A percentile compares a stretch with the other conserved stretches of the same genome.
Evolutionary conservation across 352 stramenopile species (phyloP).

Genomic region (Phytopythium aichiense): DNA sequence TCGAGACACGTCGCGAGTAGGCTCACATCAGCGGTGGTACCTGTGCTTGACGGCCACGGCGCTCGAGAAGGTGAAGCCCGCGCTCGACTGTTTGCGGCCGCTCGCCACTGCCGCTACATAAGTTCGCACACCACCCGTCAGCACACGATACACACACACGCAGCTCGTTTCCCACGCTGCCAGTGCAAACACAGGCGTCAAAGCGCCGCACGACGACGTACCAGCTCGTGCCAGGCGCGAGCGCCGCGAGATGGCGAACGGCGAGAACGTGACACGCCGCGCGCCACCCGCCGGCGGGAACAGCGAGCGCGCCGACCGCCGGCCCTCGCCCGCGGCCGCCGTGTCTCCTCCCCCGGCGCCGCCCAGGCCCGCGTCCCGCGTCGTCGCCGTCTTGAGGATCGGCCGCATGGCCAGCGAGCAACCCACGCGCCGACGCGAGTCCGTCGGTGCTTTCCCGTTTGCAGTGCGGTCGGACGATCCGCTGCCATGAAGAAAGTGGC

Average conservation of each 20-base stretch:
- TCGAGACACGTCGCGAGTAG: too few species aligned
- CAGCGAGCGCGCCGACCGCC: slow-evolving; percentile 12
- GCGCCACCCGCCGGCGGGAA: slow-evolving; percentile 20
- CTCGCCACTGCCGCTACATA: neutral
- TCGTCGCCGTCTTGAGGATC: slow-evolving; percentile 58
- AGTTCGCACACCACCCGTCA: neutral
- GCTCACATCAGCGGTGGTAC: slow-evolving; percentile 9
- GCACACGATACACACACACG: neutral
- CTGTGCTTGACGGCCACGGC: slow-evolving; percentile 16
- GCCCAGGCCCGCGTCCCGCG: neutral
- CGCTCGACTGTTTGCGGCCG: slow-evolving; percentile 16
- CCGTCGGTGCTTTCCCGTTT: neutral
- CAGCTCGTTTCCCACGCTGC: neutral
- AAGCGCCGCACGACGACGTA: neutral
- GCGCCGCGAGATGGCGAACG: slow-evolving; percentile 36
- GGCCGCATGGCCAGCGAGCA: slow-evolving; percentile 22
- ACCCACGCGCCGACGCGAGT: neutral
- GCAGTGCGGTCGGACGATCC: neutral
- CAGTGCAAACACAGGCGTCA: neutral
- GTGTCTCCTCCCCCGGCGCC: neutral
- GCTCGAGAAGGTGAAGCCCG: slow-evolving; percentile 39
- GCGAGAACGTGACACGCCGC: slow-evolving; percentile 72
- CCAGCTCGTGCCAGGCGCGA: neutral
- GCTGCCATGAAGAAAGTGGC: neutral
- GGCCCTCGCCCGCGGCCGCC: slow-evolving; percentile 4